Conservation (phyloP, 1,284 basidiomycete species). For the Tylopilus orsonianus region DNA sequence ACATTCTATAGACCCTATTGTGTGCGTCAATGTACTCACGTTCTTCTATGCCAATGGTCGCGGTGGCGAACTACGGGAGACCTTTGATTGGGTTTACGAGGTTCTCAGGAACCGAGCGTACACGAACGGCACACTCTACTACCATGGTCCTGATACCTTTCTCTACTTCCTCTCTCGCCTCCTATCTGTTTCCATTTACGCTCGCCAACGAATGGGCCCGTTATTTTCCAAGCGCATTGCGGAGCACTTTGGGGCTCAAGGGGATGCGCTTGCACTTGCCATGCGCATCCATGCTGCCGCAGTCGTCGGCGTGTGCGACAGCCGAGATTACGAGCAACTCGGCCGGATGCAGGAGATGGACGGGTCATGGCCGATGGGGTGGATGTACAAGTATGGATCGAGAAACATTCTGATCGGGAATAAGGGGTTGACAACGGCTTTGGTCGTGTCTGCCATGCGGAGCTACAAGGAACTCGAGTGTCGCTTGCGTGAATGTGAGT, state of each 20-base stretch:
- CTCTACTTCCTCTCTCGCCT: conserved; percentile 25
- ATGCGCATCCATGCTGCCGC: conserved; percentile 23
- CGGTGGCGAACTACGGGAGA: conserved; percentile 17
- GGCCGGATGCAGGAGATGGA: conserved; percentile 20
- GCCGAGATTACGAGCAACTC: conserved; percentile 20
- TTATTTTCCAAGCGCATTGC: conserved; percentile 20
- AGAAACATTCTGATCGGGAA: conserved; percentile 15
- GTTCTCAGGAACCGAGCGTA: conserved; percentile 27
- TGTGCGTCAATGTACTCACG: conserved; percentile 24
- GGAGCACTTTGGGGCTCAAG: conserved; percentile 21
- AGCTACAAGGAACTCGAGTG: conserved; percentile 19
- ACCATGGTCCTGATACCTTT: conserved; percentile 19
- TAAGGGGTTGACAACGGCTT: conserved; percentile 23
- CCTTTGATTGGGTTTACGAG: conserved; percentile 23
- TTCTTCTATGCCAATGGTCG: conserved; percentile 26
- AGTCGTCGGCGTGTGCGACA: conserved; percentile 15
- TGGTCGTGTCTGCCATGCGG: conserved; percentile 20
- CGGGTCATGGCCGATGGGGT: conserved; percentile 26
- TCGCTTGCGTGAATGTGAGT: conserved; percentile 16
- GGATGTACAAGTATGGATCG: conserved; percentile 15
- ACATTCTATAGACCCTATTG: conserved; percentile 25
- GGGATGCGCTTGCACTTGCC: conserved; percentile 24
- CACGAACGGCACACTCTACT: conserved; percentile 22
- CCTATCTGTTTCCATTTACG: conserved; percentile 20
- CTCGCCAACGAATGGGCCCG: conserved; percentile 14